Evolutionary conservation across 495 filamentous ascomycete genomes (phyloP), one percentile per base, ranked within the genome.

Genomic region (Aspergillus homomorphus): DNA sequence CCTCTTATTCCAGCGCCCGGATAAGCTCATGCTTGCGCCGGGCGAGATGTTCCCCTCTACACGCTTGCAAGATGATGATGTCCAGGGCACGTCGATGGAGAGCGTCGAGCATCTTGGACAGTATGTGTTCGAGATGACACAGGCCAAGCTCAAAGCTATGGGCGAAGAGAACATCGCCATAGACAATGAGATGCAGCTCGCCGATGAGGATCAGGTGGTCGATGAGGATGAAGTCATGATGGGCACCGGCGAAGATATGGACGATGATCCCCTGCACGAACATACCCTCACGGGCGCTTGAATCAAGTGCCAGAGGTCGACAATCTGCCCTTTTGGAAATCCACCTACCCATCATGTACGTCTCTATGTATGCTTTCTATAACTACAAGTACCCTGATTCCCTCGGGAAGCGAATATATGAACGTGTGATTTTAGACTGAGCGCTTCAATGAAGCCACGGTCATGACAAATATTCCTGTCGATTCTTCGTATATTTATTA

Each of bases 111-210:
- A 98, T 79, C 74, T 98, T 38, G 95, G 94, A 5, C 89, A 96
- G 74, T 98, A 96, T 74, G 94, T 98, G 21, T 96, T 85, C 74
- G 91, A 98, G 75, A 98, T 98, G 91, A 93, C 92, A 14, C 80
- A 87, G 63, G 89, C 92, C 20, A 94, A 89, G 70, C 74, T 96
- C 5, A 81, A 87, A 65, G 80, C 80, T 45, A 70, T 89, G 70
- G 80, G 75, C 53, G 71, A 77, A 61, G 66, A 73, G 24, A 68
- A 62, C 23, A 60, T 73, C 48, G 61, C 69, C 26, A 57, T 73
- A 28, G 69, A 75, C 22, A 71, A 73, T 15, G 61, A 61, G 6
- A 59, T 69, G 46, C 71, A 70, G 5, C 71, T 67, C 12, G 77
- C 66, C 33, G 80, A 81, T 22, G 78, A 64, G 20, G 81, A 81